Base-by-base conservation (phyloP, 176 grass and related monocot species). In the Eremochloa ophiuroides region DNA sequence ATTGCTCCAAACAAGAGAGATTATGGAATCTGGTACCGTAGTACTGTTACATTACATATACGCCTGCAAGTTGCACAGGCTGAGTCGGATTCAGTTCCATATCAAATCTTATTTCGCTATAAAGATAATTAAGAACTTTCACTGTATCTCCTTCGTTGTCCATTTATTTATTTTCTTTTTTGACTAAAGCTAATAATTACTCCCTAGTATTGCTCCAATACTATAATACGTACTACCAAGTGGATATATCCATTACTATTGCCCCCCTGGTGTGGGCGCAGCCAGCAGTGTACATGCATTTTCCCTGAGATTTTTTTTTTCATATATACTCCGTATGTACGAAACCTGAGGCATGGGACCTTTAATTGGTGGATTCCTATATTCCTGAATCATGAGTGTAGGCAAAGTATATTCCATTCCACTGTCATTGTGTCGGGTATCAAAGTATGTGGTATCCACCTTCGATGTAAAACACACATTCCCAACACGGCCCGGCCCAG, bases 311-410 rank as follows among this genome's bases (percentile, higher is more conserved):
- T 59, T 43, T 60, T 37, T 46, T 35, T 55, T 80, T 28, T n/a
- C n/a, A n/a, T n/a, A n/a, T n/a, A n/a, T n/a, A n/a, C n/a, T n/a
- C n/a, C n/a, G n/a, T 31, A 42, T 56, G 67, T 47, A 56, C 68
- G 27, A 75, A 70, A 78, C 65, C 47, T 46, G 26, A 60, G 5
- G 46, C 22, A 72, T 66, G 66, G 55, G n/a, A 66, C 82, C 65
- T 72, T 71, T 77, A 43, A 81, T 85, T 34, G 78, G 66, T 60
- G 53, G 37, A 60, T 77, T 66, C 78, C 66, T 39, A 47, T 82
- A n/a, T n/a, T 85, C 22, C 34, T 66, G 83, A 69, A 85, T 82
- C 71, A 82, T 85, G 83, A 81, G 28, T 59, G 12, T 56, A 66
- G 46, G 58, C 9, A 66, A 60, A 22, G 35, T 18, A 73, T 79